These are phyloP conservation scores for Lactarius sanguifluus DNA, from an alignment of 768 basidiomycete species.

Conservation along the genomic window DNA sequence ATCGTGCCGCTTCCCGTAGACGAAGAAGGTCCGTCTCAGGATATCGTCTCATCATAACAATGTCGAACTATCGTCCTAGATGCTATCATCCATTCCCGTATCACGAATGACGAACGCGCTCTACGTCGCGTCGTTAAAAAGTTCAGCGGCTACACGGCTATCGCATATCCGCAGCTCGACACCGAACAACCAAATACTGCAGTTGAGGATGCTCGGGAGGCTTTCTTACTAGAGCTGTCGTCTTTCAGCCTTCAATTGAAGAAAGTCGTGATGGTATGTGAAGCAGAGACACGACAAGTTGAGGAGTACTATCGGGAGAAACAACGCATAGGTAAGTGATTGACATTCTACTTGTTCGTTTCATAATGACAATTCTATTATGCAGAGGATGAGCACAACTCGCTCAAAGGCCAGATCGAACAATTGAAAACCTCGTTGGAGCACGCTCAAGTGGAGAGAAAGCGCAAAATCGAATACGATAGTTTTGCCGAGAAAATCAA, in stretches of 20 bases:
- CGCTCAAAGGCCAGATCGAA: constrained; percentile 66
- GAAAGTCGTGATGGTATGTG: constrained; percentile 81
- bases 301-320: constrained; percentile 78
- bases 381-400: constrained; percentile 69
- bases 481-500: constrained; percentile 80
- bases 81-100: constrained; percentile 75
- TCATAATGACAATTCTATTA: constrained; percentile 11
- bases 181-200: constrained; percentile 34
- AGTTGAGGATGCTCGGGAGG: constrained; percentile 73
- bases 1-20: constrained; percentile 55
- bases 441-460: constrained; percentile 72
- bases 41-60: constrained; percentile 3
- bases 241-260: constrained; percentile 72
- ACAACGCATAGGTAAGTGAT: constrained; percentile 62
- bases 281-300: constrained; percentile 83
- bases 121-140: constrained; percentile 78
- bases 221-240: constrained; percentile 74
- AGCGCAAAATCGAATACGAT: constrained; percentile 86
- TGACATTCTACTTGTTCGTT: constrained; percentile 11
- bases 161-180: constrained; percentile 51
- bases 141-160: constrained; percentile 69
- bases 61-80: constrained; percentile 44
- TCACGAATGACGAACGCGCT: constrained; percentile 79
- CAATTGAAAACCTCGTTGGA: constrained; percentile 75
- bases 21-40: constrained; percentile 54